Evolutionary conservation across 345 rosid genomes (phyloP), one percentile per base, ranked within the genome.

Genomic region (Heritiera fomes): DNA sequence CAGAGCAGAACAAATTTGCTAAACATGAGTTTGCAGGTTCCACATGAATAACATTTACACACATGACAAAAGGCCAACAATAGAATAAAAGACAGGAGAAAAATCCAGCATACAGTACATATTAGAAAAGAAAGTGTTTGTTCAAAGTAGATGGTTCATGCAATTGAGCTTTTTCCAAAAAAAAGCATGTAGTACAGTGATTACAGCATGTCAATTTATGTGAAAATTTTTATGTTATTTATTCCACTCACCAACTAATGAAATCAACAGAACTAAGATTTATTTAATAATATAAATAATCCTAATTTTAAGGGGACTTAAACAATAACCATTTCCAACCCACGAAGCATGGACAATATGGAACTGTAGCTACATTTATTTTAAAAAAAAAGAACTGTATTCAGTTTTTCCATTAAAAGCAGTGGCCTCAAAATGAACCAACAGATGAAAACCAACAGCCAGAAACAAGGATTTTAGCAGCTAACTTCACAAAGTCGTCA

Each of bases 401-500:
- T 23, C 28, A 23, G 28, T 23, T 23, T 23, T 23, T 23, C 28
- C 38, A 34, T 34, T 23, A 23, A 3, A 34, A 34, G 8, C 8
- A 52, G 9, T 32, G 12, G 15, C 38, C 38, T 34, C 38, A 34
- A 1, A 34, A 61, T 7, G 12, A 14, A 32, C 23, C 47, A 70
- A 52, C 34, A 23, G 45, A 71, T 50, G 14, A 71, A 52, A 71
- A 50, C 3, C 43, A 15, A 50, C 4, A 15, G 1, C 59, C 43
- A 49, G 30, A 15, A 32, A 49, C 7, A 28, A 28, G 13, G 8
- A 17, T 50, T 71, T 71, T 30, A 71, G 23, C 60, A 71, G 43
- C 45, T 71, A 71, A 71, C 60, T 71, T 71, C 75, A 49, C 45
- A 71, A 69, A 11, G 11, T 15, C 60, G 50, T 50, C 59, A 30